Percentiles rank a stretch among this genome's conserved stretches.
phyloP scores from a whole-genome alignment of 805 yeast genomes.

The Kuraishia molischiana region DNA sequence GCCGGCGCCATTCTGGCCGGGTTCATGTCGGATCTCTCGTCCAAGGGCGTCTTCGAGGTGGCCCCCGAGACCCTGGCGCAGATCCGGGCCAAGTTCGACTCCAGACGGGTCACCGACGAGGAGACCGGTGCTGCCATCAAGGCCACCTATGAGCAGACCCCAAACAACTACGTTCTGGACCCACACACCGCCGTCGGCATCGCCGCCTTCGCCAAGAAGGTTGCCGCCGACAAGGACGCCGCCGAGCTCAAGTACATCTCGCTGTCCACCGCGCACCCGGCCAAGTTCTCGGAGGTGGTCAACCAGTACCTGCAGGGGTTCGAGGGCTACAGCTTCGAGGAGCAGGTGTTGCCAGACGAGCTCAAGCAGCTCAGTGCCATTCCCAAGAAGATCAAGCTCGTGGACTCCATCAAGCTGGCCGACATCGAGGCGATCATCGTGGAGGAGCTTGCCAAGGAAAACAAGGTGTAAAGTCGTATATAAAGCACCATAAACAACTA shows the following conservation, averaged over 20 bases:
- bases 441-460: slow-evolving; percentile 51
- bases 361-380: slow-evolving; percentile 60
- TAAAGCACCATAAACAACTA: neutral
- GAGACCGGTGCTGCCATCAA: slow-evolving; percentile 78
- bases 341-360: slow-evolving; percentile 83
- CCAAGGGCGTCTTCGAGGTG: slow-evolving; percentile 68
- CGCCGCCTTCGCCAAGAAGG: slow-evolving; percentile 58
- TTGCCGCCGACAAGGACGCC: slow-evolving; percentile 29
- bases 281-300: slow-evolving; percentile 95
- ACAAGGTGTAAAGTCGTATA: slow-evolving; percentile 3
- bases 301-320: slow-evolving; percentile 60
- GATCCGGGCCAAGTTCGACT: slow-evolving; percentile 62
- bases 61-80: slow-evolving; percentile 51
- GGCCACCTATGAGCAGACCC: slow-evolving; percentile 46
- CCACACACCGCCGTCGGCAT: slow-evolving; percentile 98
- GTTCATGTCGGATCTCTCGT: slow-evolving; percentile 76
- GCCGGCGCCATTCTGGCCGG: slow-evolving; percentile 66
- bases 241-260: slow-evolving; percentile 48
- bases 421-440: slow-evolving; percentile 68
- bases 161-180: slow-evolving; percentile 72
- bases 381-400: slow-evolving; percentile 64
- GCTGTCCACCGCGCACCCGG: slow-evolving; percentile 97
- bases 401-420: slow-evolving; percentile 65
- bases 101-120: slow-evolving; percentile 71
- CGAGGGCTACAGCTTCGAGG: slow-evolving; percentile 75